These are phyloP conservation scores for Flaveria trinervia DNA, from an alignment of 129 eudicot species.

Conservation along the genomic window DNA sequence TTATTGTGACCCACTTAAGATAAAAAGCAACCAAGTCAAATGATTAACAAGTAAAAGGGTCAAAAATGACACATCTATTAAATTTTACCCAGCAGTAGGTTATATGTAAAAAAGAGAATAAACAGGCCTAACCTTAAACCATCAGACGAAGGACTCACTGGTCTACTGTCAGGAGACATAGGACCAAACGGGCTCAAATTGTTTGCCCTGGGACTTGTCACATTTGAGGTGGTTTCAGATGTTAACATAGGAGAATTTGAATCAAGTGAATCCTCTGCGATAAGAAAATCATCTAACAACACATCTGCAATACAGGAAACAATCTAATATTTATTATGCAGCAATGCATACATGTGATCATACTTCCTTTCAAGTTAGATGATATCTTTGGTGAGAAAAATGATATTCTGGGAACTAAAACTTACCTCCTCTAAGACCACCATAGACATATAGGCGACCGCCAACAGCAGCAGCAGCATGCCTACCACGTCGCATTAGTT, in stretches of 20 bases:
- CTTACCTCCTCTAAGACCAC: slow-evolving; percentile 95
- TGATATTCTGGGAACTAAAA: slow-evolving; percentile 1
- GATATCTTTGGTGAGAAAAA: slow-evolving; percentile 1
- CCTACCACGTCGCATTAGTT: slow-evolving; percentile 90
- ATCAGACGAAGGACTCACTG: slow-evolving; percentile 52
- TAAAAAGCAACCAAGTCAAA: neutral
- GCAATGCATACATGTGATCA: neutral
- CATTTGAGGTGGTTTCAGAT: slow-evolving; percentile 33
- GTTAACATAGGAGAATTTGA: slow-evolving; percentile 39
- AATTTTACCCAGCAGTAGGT: slow-evolving; percentile 1
- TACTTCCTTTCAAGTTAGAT: slow-evolving; percentile 10
- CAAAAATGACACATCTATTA: neutral
- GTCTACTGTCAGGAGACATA: slow-evolving; percentile 41
- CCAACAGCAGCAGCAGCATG: slow-evolving; percentile 98
- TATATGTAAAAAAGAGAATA: neutral
- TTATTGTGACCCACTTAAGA: neutral
- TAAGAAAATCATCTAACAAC: slow-evolving; percentile 73
- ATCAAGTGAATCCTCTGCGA: slow-evolving; percentile 75
- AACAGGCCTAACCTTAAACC: slow-evolving; percentile 47
- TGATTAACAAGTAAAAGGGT: neutral
- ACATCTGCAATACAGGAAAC: slow-evolving; percentile 56
- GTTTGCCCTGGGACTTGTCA: slow-evolving; percentile 45
- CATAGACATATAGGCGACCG: slow-evolving; percentile 63
- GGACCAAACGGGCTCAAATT: slow-evolving; percentile 37
- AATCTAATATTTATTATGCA: neutral